Conservation (phyloP, 352 stramenopile species). For the Phytophthora agathidicida region DNA sequence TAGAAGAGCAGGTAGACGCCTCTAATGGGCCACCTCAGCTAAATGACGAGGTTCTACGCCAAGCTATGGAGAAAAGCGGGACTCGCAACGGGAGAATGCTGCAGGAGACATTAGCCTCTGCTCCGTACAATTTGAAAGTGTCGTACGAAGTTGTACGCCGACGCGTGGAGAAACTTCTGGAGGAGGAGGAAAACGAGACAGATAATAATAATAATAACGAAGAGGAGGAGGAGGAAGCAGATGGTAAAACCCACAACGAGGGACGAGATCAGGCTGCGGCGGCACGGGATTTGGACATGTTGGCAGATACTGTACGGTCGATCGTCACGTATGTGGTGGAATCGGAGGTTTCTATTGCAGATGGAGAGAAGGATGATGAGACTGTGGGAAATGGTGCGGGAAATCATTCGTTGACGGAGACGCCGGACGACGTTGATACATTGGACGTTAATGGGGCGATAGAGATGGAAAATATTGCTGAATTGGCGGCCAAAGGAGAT, state of each 20-base stretch:
- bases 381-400: neutral
- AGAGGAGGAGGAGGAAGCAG: neutral
- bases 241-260: no score
- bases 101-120: constrained; percentile 28
- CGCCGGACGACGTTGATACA: neutral
- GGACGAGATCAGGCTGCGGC: constrained; percentile 7
- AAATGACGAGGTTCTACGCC: constrained; percentile 12
- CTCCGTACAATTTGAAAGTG: constrained; percentile 22
- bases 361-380: neutral
- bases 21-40: neutral
- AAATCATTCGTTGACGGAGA: neutral
- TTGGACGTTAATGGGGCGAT: neutral
- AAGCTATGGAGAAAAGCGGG: constrained; percentile 21
- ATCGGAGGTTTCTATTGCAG: neutral
- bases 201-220: no score
- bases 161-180: constrained; percentile 27
- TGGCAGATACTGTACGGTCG: constrained; percentile 63
- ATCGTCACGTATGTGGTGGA: constrained; percentile 48
- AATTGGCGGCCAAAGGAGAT: neutral
- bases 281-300: constrained; percentile 57
- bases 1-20: constrained; percentile 4
- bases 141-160: constrained; percentile 35
- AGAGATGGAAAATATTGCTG: neutral
- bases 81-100: constrained; percentile 27
- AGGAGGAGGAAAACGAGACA: neutral